phyloP scores from a whole-genome alignment of 495 filamentous ascomycete genomes.

The Aspergillus conjunctus region DNA sequence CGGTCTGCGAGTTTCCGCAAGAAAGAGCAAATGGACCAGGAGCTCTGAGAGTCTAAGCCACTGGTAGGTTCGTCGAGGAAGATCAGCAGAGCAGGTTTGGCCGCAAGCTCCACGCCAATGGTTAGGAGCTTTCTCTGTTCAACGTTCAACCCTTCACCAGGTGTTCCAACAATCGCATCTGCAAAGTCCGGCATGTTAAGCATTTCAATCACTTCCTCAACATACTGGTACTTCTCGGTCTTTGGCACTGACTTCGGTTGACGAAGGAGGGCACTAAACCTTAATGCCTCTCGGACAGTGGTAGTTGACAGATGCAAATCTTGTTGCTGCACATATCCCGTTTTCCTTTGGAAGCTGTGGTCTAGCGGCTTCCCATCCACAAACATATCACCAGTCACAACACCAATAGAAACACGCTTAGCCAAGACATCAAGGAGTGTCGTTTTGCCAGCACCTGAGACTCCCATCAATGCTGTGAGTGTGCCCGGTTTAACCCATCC shows the following conservation, averaged over 20 bases:
- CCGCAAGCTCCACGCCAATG: conserved; percentile 89
- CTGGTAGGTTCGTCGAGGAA: conserved; percentile 96
- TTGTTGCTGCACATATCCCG: conserved; percentile 92
- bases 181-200: conserved; percentile 53
- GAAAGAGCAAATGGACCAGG: conserved; percentile 79
- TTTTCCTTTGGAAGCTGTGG: conserved; percentile 83
- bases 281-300: conserved; percentile 80
- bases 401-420: conserved; percentile 53
- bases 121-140: conserved; percentile 89
- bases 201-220: conserved; percentile 56
- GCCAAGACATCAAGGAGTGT: conserved; percentile 66
- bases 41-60: conserved; percentile 81
- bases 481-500: conserved; percentile 71
- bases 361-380: conserved; percentile 61
- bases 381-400: conserved; percentile 56
- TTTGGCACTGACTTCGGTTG: conserved; percentile 61
- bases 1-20: conserved; percentile 85
- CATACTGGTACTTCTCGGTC: conserved; percentile 52
- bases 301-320: conserved; percentile 83
- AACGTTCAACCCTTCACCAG: conserved; percentile 73
- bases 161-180: conserved; percentile 47
- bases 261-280: conserved; percentile 82
- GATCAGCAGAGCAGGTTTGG: conserved; percentile 84
- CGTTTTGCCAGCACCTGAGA: conserved; percentile 67
- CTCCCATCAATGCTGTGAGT: conserved; percentile 68